phyloP scores from a whole-genome alignment of 106 monocot species.

The Platanthera zijinensis region DNA sequence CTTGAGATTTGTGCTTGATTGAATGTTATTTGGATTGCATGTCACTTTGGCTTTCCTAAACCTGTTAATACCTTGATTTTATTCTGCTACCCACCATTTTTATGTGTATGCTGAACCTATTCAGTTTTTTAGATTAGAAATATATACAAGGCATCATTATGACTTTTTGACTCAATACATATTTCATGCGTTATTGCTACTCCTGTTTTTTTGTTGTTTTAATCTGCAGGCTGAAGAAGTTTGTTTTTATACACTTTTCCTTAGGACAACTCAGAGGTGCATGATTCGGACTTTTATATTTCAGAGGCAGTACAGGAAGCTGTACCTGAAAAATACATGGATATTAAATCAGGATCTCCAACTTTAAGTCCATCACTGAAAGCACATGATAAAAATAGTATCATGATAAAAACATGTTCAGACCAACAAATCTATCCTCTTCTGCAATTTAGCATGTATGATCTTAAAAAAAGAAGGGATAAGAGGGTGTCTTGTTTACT shows the following conservation, averaged over 20 bases:
- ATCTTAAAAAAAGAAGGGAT: constrained; percentile 53
- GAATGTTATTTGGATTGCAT: neutral
- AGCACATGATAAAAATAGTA: constrained; percentile 8
- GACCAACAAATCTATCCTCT: constrained; percentile 13
- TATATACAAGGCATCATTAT: neutral
- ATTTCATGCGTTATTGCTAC: neutral
- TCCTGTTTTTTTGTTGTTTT: neutral
- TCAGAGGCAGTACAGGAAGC: constrained; percentile 12
- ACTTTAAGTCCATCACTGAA: constrained; percentile 11
- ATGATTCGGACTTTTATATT: constrained; percentile 9
- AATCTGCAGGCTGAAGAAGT: neutral
- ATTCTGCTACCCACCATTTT: neutral
- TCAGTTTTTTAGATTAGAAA: neutral
- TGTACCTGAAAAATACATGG: constrained; percentile 19
- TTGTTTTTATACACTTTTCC: neutral
- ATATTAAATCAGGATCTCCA: constrained; percentile 11
- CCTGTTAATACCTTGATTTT: neutral
- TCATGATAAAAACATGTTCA: constrained; percentile 29
- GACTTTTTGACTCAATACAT: neutral
- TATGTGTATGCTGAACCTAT: neutral
- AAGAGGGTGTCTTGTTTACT: constrained; percentile 27
- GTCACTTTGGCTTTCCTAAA: no score
- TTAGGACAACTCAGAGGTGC: constrained; percentile 15
- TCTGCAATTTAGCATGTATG: constrained; percentile 57
- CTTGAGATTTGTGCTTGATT: neutral